Base-by-base conservation (phyloP, 164 flowering plant genomes). In the Chimonanthus salicifolius region DNA sequence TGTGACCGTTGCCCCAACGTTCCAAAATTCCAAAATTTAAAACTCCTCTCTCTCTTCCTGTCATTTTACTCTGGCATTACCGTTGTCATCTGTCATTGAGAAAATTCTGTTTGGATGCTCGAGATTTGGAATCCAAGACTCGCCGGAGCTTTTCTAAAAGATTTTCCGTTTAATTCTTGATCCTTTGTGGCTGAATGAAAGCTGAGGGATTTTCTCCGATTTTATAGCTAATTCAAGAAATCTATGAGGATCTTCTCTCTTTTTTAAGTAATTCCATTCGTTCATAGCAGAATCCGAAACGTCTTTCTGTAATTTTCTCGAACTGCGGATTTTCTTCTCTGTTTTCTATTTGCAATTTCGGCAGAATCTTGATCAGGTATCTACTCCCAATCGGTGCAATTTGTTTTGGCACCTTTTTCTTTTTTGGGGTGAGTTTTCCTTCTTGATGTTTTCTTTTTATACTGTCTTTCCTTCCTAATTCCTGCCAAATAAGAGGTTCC, bases 1-100 rank as follows among this genome's bases (percentile, higher is more conserved):
- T n/a, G 4, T 64, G 68, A 75, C 72, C 77, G 77, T 75, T 75
- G 69, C 64, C 15, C 48, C 62, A 75, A 69, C 77, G 73, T 69
- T 75, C 77, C 60, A 16, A 64, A 47, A 9, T 44, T 68, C 48
- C 49, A 67, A 74, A 66, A 10, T 74, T 64, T 66, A 51, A 67
- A 51, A 44, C 7, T 3, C 45, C 48, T 16, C 54, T 18, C 18
- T 51, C 11, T 3, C 11, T n/a, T 62, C 46, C 9, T 1, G 2
- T 33, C 33, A 33, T 33, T 1, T 1, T 33, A 33, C 33, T 33
- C 33, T 33, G 1, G 33, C n/a, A 64, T 48, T 64, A 64, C 68
- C 68, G 74, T 72, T 72, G 60, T 7, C 64, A 15, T 70, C 72
- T 5, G 47, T 62, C 49, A 11, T 33, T 58, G 13, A 58, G 5